These are phyloP conservation scores for Geosmithia putterillii DNA, from an alignment of 2,329 filamentous ascomycete genomes.

Conservation along the genomic window DNA sequence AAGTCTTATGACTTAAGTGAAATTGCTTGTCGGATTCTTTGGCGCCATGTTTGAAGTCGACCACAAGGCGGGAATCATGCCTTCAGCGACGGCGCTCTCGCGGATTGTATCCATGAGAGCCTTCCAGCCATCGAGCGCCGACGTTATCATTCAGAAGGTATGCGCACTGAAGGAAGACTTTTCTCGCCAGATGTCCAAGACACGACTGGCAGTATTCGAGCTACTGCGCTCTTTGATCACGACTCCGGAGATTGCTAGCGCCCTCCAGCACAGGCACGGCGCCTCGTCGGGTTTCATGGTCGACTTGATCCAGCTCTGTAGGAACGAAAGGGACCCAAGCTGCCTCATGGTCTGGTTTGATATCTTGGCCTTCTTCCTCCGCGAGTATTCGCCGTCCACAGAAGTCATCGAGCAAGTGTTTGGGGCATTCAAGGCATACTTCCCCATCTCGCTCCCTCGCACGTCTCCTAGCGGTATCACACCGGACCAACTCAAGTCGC, in stretches of 20 bases:
- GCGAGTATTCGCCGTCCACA: slow-evolving; percentile 28
- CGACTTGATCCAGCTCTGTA: slow-evolving; percentile 36
- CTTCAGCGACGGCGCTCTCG: slow-evolving; percentile 39
- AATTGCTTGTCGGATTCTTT: slow-evolving; percentile 40
- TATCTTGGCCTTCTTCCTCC: slow-evolving; percentile 30
- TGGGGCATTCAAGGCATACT: slow-evolving; percentile 45
- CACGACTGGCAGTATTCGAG: slow-evolving; percentile 38
- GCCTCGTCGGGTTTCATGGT: slow-evolving; percentile 31
- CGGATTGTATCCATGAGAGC: slow-evolving; percentile 34
- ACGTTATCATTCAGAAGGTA: slow-evolving; percentile 35
- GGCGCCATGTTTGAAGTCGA: slow-evolving; percentile 46
- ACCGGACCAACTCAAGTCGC: slow-evolving; percentile 41
- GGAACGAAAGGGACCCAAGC: slow-evolving; percentile 42
- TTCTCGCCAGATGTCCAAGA: slow-evolving; percentile 35
- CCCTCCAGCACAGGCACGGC: slow-evolving; percentile 32
- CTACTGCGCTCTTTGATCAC: slow-evolving; percentile 31
- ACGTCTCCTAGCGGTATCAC: slow-evolving; percentile 39
- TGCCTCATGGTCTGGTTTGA: slow-evolving; percentile 47
- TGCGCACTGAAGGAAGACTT: slow-evolving; percentile 44
- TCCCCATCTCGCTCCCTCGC: slow-evolving; percentile 43
- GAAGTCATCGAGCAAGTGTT: slow-evolving; percentile 38
- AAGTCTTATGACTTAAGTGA: slow-evolving; percentile 13
- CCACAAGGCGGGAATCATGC: slow-evolving; percentile 44
- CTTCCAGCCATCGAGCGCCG: slow-evolving; percentile 35
- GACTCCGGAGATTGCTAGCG: slow-evolving; percentile 26